Conservation (phyloP, 768 basidiomycete genomes). For the Termitomyces sp. region DNA sequence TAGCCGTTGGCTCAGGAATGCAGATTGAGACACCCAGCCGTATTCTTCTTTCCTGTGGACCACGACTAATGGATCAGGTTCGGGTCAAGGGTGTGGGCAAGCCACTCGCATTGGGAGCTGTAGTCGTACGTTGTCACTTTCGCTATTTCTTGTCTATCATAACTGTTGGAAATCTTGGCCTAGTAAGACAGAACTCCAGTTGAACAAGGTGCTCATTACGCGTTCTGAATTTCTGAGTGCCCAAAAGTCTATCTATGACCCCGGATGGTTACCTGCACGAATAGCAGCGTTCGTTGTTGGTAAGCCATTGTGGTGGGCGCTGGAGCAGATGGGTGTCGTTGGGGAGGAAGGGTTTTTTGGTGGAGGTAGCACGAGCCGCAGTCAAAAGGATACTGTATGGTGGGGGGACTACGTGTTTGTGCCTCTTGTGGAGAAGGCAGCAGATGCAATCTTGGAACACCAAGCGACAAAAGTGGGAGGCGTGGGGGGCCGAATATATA, state of each 20-base stretch:
- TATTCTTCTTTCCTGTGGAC: slow-evolving; percentile 57
- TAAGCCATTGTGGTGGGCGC: slow-evolving; percentile 83
- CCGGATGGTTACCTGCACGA: slow-evolving; percentile 67
- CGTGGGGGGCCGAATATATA: slow-evolving; percentile 62
- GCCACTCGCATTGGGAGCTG: slow-evolving; percentile 66
- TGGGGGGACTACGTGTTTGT: slow-evolving; percentile 74
- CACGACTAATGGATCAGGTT: slow-evolving; percentile 54
- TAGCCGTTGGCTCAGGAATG: slow-evolving; percentile 55
- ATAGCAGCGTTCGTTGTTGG: slow-evolving; percentile 71
- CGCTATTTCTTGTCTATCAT: neutral
- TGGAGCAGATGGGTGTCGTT: slow-evolving; percentile 74
- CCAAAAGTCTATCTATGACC: slow-evolving; percentile 60
- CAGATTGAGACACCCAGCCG: slow-evolving; percentile 43
- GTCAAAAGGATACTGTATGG: slow-evolving; percentile 45
- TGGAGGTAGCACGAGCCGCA: slow-evolving; percentile 17
- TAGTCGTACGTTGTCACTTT: slow-evolving; percentile 57
- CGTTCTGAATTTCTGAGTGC: slow-evolving; percentile 53
- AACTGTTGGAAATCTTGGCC: slow-evolving; percentile 30
- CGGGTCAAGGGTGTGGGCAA: slow-evolving; percentile 70
- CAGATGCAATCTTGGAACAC: slow-evolving; percentile 49
- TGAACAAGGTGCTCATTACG: slow-evolving; percentile 41
- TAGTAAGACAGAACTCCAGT: slow-evolving; percentile 70
- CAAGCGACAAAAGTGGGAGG: slow-evolving; percentile 41
- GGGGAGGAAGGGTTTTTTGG: slow-evolving; percentile 52
- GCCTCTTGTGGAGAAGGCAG: slow-evolving; percentile 61